Percentiles rank a stretch among this genome's conserved stretches.
These are phyloP conservation scores for Excoecaria cochinchinensis DNA, from an alignment of 345 rosid species.

Conservation along the genomic window DNA sequence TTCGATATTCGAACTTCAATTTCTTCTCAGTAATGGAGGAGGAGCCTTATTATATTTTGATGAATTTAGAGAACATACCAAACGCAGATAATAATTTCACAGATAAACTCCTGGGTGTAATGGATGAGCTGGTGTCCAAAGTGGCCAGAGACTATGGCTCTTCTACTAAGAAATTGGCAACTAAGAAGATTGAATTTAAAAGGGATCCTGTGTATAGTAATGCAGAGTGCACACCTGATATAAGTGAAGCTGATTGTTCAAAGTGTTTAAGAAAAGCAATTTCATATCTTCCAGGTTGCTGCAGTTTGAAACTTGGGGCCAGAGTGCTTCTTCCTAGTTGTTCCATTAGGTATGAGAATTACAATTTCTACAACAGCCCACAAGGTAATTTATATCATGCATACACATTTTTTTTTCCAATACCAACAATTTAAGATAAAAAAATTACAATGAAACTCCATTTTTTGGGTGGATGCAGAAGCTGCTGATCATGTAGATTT, in stretches of 20 bases:
- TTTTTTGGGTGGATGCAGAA: background rate
- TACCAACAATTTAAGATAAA: no score
- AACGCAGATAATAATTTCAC: background rate
- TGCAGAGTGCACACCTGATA: slow-evolving; percentile 45
- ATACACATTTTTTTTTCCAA: no score
- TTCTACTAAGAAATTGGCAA: slow-evolving; percentile 12
- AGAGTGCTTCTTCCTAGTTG: slow-evolving; percentile 36
- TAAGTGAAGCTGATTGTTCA: slow-evolving; percentile 11
- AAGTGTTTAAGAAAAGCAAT: slow-evolving; percentile 12
- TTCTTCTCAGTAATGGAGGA: slow-evolving; percentile 24
- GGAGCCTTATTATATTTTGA: background rate
- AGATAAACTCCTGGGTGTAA: background rate
- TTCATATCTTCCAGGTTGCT: slow-evolving; percentile 9
- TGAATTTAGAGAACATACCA: slow-evolving; percentile 15
- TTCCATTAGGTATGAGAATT: slow-evolving; percentile 30
- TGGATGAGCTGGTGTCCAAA: background rate
- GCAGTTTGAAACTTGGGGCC: slow-evolving; percentile 32
- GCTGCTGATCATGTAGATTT: background rate
- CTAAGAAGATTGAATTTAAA: slow-evolving; percentile 7
- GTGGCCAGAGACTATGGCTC: background rate
- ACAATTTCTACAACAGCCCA: slow-evolving; percentile 23
- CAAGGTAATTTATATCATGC: background rate
- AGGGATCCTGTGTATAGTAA: slow-evolving; percentile 21
- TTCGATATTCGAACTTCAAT: slow-evolving; percentile 46
- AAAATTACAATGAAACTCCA: no score